Evolutionary conservation across 2,329 filamentous ascomycete species (phyloP), one percentile per base, ranked within the genome.

Genomic region (Raffaelea ambrosiae): DNA sequence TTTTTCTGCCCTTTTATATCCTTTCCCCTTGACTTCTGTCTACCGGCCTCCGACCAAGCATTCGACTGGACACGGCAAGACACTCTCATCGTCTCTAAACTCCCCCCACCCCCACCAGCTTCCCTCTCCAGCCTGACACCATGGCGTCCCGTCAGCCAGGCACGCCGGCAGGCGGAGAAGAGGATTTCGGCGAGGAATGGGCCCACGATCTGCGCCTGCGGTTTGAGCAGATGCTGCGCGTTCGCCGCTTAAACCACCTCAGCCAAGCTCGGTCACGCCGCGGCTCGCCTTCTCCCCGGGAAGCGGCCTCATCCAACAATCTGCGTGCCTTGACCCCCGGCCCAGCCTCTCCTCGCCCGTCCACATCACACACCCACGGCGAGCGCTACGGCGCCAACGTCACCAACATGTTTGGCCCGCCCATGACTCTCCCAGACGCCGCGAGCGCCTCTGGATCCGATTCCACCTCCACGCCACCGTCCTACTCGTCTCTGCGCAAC

Each of bases 171-270:
- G 54, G 5, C 48, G 58, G 13, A 51, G 58, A 62, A 45, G 64
- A 59, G 36, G 68, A 73, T 7, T 77, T 79, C 58, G 83, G 84
- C 61, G 85, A 89, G 61, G 76, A 78, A 59, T 87, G 83, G 81
- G 88, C 89, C 22, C 76, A 80, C 58, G 86, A 89, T 51, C 71
- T 97, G 58, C 84, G 86, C 45, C 71, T 84, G 58, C 85, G 88
- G 61, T 96, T 96, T 65, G 88, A 95, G 63, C 84, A 89, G 54
- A 72, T 95, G 51, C 75, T 97, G 61, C 84, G 87, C 63, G 88
- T 86, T 49, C 90, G 87, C 71, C 81, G 89, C 64, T 81, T 95
- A 73, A 90, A 88, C 63, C 86, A 90, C 54, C 74, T 96, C 44
- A 81, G 84, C 58, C 78, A 81, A 55, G 80, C 82, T 31, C 73